Evolutionary conservation across 345 rosid genomes (phyloP).

Genomic region (Erysimum cheiranthoides): DNA sequence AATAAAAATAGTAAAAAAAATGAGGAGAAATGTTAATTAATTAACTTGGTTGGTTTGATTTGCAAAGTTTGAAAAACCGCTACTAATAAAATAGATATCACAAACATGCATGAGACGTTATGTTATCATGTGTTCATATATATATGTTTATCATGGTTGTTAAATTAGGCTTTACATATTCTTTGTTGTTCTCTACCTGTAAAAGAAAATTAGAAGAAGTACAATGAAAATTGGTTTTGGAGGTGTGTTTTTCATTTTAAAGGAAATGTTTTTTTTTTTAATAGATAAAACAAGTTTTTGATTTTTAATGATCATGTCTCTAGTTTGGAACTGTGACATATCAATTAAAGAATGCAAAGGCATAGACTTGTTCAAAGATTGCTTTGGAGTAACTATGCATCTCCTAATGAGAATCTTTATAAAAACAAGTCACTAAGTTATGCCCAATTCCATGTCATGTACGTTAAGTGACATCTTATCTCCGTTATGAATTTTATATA

Average conservation of each 20-base stretch:
- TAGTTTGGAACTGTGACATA: conserved; percentile 13
- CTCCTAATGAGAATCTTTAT: background rate
- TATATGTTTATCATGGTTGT: no score
- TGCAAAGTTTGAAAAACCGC: background rate
- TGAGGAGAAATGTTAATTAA: background rate
- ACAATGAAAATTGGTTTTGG: no score
- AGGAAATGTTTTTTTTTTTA: no score
- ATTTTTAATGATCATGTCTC: conserved; percentile 14
- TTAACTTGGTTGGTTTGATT: background rate
- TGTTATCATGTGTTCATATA: no score
- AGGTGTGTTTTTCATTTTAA: no score
- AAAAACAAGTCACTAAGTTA: background rate
- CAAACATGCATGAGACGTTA: background rate
- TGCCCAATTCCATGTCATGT: background rate
- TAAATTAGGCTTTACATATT: no score
- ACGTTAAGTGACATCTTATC: background rate
- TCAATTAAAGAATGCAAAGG: background rate
- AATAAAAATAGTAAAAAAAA: background rate
- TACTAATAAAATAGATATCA: no score
- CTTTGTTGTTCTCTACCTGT: no score
- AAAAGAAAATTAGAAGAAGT: no score
- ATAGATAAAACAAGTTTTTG: no score
- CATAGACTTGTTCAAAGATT: conserved; percentile 19
- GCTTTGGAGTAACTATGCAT: conserved; percentile 12
- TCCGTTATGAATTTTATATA: background rate